phyloP scores from a whole-genome alignment of 2,329 filamentous ascomycete species.

The Hymenoscyphus fructigenus region DNA sequence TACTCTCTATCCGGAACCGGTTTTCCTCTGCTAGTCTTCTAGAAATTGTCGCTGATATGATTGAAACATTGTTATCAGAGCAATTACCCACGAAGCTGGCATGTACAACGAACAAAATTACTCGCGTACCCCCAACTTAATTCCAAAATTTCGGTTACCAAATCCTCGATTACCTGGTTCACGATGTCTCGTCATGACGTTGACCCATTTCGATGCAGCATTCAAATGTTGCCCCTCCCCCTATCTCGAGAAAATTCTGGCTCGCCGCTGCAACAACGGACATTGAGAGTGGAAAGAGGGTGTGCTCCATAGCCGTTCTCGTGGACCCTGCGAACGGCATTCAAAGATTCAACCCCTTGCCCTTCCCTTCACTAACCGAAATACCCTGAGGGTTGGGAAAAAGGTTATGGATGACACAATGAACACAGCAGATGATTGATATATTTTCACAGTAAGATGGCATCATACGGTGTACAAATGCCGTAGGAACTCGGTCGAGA shows the following conservation, averaged over 20 bases:
- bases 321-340: slow-evolving; percentile 3
- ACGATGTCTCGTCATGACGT: too few species aligned
- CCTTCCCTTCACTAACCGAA: not conserved
- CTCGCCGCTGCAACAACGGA: slow-evolving; percentile 2
- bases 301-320: slow-evolving; percentile 2
- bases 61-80: too few species aligned
- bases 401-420: not conserved
- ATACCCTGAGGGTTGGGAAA: not conserved
- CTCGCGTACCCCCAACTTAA: too few species aligned
- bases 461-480: not conserved
- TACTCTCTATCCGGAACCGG: too few species aligned
- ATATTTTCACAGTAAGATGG: not conserved
- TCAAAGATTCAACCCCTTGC: not conserved
- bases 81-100: too few species aligned
- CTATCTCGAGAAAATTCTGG: not conserved
- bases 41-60: too few species aligned
- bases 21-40: too few species aligned
- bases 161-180: too few species aligned
- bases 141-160: too few species aligned
- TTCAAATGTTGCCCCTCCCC: not conserved
- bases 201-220: not conserved
- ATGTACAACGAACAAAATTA: too few species aligned
- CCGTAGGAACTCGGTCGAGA: not conserved
- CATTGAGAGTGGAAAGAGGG: not conserved
- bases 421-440: not conserved